phyloP scores from a whole-genome alignment of 352 stramenopile species.

The Globisporangium splendens region DNA sequence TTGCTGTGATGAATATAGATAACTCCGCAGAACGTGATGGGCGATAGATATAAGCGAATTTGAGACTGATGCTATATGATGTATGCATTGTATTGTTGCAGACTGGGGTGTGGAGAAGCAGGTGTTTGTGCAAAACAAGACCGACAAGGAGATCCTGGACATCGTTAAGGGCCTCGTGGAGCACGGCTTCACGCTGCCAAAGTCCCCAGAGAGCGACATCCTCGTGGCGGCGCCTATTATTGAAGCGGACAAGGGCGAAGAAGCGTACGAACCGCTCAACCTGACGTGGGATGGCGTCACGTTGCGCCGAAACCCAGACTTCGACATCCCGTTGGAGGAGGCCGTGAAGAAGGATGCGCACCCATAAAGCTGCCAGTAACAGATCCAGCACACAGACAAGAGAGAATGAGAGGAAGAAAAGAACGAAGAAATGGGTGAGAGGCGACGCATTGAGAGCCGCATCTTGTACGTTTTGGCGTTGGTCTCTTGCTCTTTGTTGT shows the following conservation, averaged over 20 bases:
- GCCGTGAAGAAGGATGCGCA: conserved; percentile 39
- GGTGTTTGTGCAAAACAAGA: conserved; percentile 81
- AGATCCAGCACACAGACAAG: conserved; percentile 1
- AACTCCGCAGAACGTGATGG: no score
- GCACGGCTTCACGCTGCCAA: conserved; percentile 66
- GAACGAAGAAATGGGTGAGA: no score
- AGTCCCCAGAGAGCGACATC: conserved; percentile 85
- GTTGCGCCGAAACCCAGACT: conserved; percentile 77
- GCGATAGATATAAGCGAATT: no score
- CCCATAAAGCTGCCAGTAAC: not conserved
- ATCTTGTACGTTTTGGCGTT: not conserved
- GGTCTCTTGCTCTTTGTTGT: not conserved
- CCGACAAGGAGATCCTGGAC: conserved; percentile 73
- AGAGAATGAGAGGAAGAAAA: not conserved
- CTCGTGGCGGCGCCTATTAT: conserved; percentile 71
- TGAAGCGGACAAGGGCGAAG: conserved; percentile 58
- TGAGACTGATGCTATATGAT: not conserved
- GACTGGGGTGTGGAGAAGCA: conserved; percentile 86
- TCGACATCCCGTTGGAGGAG: conserved; percentile 73
- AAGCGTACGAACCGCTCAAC: conserved; percentile 79
- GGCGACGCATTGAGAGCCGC: no score
- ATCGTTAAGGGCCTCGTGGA: conserved; percentile 77
- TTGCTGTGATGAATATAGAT: not conserved
- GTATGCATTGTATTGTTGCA: conserved; percentile 7
- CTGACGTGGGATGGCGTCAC: conserved; percentile 82